These are phyloP conservation scores for Holtermannia corniformis DNA, from an alignment of 768 basidiomycete genomes.

Conservation along the genomic window DNA sequence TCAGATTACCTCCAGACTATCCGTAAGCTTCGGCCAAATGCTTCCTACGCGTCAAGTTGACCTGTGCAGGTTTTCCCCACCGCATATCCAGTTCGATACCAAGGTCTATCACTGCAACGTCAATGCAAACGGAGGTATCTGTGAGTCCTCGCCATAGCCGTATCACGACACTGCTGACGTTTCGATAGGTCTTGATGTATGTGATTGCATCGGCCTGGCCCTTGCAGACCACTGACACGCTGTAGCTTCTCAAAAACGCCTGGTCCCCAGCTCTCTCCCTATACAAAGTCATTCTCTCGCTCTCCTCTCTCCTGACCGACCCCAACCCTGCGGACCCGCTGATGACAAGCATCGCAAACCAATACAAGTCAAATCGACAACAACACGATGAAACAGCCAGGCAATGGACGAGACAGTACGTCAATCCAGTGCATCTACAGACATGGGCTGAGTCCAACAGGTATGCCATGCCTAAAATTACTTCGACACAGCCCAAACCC, in stretches of 20 bases:
- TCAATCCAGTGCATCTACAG: neutral
- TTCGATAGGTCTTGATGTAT: conserved; percentile 31
- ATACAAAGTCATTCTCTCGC: conserved; percentile 87
- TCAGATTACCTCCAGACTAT: conserved; percentile 36
- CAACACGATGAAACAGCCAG: conserved; percentile 68
- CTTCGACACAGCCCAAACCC: neutral
- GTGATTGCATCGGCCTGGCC: conserved; percentile 4
- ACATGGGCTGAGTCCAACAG: neutral
- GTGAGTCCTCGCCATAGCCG: conserved; percentile 14
- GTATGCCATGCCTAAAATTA: conserved; percentile 11
- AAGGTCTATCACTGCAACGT: conserved; percentile 41
- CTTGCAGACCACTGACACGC: no score
- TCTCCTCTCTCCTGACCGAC: conserved; percentile 85
- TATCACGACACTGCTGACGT: neutral
- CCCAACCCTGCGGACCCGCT: conserved; percentile 62
- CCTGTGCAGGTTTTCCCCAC: conserved; percentile 33
- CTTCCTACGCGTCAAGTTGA: neutral
- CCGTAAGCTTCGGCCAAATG: conserved; percentile 23
- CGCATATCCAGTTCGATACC: conserved; percentile 32
- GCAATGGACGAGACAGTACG: conserved; percentile 56
- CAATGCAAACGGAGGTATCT: conserved; percentile 31
- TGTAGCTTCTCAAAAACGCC: conserved; percentile 83
- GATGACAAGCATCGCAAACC: conserved; percentile 33
- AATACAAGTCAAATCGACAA: conserved; percentile 44
- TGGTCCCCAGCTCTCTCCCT: conserved; percentile 92